A percentile compares a stretch with the other conserved stretches of the same genome.
Conservation (phyloP, 2,329 filamentous ascomycete genomes). For the Aspergillus tubingensis region DNA sequence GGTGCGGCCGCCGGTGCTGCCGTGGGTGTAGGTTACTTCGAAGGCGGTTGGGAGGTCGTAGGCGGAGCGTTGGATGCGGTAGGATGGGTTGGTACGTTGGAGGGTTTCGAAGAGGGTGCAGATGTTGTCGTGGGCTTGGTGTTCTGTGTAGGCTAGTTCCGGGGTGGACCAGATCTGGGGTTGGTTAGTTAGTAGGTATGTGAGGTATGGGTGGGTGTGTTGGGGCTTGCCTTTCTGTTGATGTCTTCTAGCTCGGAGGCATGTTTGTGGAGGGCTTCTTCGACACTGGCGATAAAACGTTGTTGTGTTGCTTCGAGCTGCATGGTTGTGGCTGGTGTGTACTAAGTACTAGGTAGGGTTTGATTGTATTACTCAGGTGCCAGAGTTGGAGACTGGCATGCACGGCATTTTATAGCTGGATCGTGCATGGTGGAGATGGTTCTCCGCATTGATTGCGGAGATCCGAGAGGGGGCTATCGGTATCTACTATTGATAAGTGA, state of each 20-base stretch:
- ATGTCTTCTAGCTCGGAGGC: slow-evolving; percentile 10
- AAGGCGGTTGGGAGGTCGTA: slow-evolving; percentile 55
- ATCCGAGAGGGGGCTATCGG: not conserved
- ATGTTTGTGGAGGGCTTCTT: slow-evolving; percentile 26
- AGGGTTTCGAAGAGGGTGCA: slow-evolving; percentile 39
- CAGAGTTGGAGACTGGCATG: not conserved
- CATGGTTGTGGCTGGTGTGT: slow-evolving; percentile 18
- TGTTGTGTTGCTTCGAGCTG: slow-evolving; percentile 25
- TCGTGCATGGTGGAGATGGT: not conserved
- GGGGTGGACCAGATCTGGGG: slow-evolving; percentile 48
- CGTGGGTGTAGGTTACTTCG: slow-evolving; percentile 41
- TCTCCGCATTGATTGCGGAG: not conserved
- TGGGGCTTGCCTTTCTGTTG: slow-evolving; percentile 9
- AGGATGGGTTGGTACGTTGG: slow-evolving; percentile 36
- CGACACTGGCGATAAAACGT: slow-evolving; percentile 27
- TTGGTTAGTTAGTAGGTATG: not conserved
- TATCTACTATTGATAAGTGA: not conserved
- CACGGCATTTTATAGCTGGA: not conserved
- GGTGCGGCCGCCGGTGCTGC: slow-evolving; percentile 24
- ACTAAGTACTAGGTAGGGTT: not conserved
- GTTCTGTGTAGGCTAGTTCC: slow-evolving; percentile 54
- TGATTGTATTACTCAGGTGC: not conserved
- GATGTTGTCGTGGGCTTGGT: slow-evolving; percentile 54
- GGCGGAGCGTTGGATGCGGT: slow-evolving; percentile 47
- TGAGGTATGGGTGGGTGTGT: slow-evolving; percentile 2